Conservation (phyloP, 305 asterid genomes). For the Solanum chacoense region DNA sequence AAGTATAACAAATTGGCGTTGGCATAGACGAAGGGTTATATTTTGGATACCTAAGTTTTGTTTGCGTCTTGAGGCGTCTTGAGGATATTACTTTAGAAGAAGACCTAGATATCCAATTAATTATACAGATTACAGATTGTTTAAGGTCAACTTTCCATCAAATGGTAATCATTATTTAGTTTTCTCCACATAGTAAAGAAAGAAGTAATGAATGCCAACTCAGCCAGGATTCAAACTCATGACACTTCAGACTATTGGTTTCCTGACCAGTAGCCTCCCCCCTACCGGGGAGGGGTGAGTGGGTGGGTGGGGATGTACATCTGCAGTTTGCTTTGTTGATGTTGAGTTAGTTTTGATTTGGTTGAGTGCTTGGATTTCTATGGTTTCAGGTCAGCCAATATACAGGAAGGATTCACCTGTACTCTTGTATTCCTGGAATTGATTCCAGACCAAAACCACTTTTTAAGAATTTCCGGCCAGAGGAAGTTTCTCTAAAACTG, state of each 20-base stretch:
- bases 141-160: background rate
- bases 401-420: slow-evolving; percentile 88
- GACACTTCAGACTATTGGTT: background rate
- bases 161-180: background rate
- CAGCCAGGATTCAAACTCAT: background rate
- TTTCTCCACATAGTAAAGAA: background rate
- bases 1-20: background rate
- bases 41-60: background rate
- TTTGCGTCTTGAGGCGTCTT: background rate
- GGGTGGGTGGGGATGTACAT: background rate
- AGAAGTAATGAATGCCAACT: background rate
- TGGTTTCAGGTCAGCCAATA: slow-evolving; percentile 68
- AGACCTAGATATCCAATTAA: background rate
- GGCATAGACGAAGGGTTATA: background rate
- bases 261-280: background rate
- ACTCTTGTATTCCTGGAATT: slow-evolving; percentile 58
- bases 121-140: background rate
- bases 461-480: slow-evolving; percentile 64
- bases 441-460: slow-evolving; percentile 84
- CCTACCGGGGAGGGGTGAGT: background rate
- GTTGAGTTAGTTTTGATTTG: background rate
- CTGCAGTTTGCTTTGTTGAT: background rate
- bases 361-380: background rate
- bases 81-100: background rate
- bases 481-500: slow-evolving; percentile 45